Evolutionary conservation across 148 eudicot species (phyloP).

Genomic region (Polygonum maritimum): DNA sequence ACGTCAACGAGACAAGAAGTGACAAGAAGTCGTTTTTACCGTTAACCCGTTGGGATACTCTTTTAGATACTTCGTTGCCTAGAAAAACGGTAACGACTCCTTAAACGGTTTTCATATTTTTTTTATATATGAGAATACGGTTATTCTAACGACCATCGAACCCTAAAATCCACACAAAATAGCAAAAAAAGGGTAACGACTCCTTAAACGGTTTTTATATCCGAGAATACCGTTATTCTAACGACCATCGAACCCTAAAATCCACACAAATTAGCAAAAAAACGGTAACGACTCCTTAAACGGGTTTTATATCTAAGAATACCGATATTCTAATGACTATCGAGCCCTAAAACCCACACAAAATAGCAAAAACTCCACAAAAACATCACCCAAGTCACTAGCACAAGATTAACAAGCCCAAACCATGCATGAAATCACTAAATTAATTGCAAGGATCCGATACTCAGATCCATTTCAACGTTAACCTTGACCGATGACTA

Average conservation of each 20-base stretch:
- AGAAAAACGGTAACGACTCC: background rate
- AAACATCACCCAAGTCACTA: too few species aligned
- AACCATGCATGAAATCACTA: too few species aligned
- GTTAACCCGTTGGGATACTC: too few species aligned
- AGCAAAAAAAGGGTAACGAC: background rate
- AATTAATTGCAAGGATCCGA: too few species aligned
- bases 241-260: too few species aligned
- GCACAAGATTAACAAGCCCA: too few species aligned
- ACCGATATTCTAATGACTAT: background rate
- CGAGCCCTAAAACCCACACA: too few species aligned
- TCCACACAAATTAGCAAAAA: background rate
- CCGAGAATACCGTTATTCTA: background rate
- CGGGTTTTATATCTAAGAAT: background rate
- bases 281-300: background rate
- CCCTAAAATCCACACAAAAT: too few species aligned
- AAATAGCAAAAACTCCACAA: too few species aligned
- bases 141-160: too few species aligned
- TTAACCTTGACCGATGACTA: background rate
- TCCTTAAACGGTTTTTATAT: background rate
- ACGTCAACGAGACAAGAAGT: background rate
- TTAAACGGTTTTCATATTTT: background rate
- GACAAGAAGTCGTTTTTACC: too few species aligned
- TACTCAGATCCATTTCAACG: background rate
- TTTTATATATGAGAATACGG: background rate
- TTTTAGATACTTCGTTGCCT: background rate